Evolutionary conservation across 2,329 filamentous ascomycete species (phyloP), one percentile per base, ranked within the genome.

Genomic region (Alternaria panax): DNA sequence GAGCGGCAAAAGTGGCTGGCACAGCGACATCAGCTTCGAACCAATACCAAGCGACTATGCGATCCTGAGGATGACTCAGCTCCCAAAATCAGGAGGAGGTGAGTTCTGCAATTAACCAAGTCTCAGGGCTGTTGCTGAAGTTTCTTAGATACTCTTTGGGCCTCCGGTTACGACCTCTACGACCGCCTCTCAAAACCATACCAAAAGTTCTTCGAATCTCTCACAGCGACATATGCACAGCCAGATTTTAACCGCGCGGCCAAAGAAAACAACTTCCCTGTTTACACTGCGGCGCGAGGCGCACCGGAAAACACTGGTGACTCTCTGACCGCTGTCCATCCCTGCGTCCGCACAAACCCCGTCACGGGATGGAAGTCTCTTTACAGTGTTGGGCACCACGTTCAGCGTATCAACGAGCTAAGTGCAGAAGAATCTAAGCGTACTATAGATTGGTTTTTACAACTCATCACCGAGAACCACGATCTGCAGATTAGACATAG

Each of bases 221-320:
- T 85, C 7, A 82, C 79, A 0, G 81, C 77, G 7, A 81, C 79
- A 30, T 84, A 81, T 62, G 78, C 79, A 5, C 80, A 82, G 65
- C 83, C 84, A 0, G 76, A 69, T 2, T 72, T 75, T 57, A 75
- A 75, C 25, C 71, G 78, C 1, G 80, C 81, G 4, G 76, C 78
- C 5, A 68, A 70, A n/a, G 73, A 71, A 36, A 69, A 75, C 48
- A 64, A 66, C 9, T 83, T 83, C 69, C 72, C 80, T 52, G 62
- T 85, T 1, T 84, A 86, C 72, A 73, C 79, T 11, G 78, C 80
- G 36, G 74, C 79, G 16, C 79, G 86, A 20, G 85, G 85, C 5
- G 77, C 82, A 0, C 85, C 86, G 0, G 80, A 84, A 63, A 88
- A 88, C 67, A 74, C 84, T 3, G 86, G 86, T 7, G 70, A 69